phyloP scores from a whole-genome alignment of 805 yeast species.

The Myxozyma neglecta region DNA sequence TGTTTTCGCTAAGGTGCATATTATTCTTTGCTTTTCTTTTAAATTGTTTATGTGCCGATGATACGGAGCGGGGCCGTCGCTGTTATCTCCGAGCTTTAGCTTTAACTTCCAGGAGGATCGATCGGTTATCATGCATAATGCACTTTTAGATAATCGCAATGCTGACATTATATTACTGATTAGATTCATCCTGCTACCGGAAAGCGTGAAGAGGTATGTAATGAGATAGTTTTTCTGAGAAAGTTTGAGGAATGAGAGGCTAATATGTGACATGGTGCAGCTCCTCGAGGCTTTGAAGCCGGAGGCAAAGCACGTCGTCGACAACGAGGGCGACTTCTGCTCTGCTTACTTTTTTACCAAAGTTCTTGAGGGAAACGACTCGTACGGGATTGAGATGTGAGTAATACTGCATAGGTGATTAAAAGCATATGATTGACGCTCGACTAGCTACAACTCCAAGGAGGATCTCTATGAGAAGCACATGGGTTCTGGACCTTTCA shows the following conservation, averaged over 20 bases:
- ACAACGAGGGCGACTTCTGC: slow-evolving; percentile 12
- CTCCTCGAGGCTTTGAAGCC: slow-evolving; percentile 19
- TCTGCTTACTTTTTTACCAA: slow-evolving; percentile 18
- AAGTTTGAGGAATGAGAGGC: neutral
- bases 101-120: neutral
- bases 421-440: neutral
- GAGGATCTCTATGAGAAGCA: slow-evolving; percentile 18
- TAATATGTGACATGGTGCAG: slow-evolving; percentile 5
- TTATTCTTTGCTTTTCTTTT: neutral
- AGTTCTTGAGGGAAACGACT: slow-evolving; percentile 3
- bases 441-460: slow-evolving; percentile 18
- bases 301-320: slow-evolving; percentile 16
- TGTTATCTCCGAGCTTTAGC: neutral
- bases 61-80: neutral
- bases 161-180: neutral
- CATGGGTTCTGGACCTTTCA: slow-evolving; percentile 18
- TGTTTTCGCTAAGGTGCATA: slow-evolving; percentile 11
- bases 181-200: slow-evolving; percentile 6
- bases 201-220: slow-evolving; percentile 12
- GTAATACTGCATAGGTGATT: neutral
- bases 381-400: slow-evolving; percentile 23
- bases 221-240: neutral
- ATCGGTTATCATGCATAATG: neutral
- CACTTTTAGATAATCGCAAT: neutral
- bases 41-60: neutral